Evolutionary conservation across 306 rosid genomes (phyloP).

Genomic region (Cotoneaster glaucophyllus): DNA sequence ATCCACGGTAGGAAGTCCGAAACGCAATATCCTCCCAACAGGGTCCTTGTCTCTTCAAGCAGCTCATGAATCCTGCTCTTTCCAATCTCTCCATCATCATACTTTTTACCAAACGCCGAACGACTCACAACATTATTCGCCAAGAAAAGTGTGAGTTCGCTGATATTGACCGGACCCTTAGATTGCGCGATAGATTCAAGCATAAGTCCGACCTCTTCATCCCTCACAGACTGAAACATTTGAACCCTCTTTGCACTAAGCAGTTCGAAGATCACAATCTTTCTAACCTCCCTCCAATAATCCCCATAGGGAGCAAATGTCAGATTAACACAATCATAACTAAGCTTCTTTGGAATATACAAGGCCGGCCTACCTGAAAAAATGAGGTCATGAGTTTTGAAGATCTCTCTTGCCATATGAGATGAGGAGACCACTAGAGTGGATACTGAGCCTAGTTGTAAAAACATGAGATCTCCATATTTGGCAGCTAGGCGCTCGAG

Average conservation of each 20-base stretch:
- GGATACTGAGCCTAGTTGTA: slow-evolving; percentile 36
- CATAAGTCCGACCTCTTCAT: slow-evolving; percentile 16
- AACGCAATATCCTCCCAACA: slow-evolving; percentile 12
- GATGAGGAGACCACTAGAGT: slow-evolving; percentile 44
- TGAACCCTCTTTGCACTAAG: slow-evolving; percentile 15
- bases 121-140: slow-evolving; percentile 13
- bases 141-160: not conserved
- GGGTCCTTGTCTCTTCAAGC: slow-evolving; percentile 5
- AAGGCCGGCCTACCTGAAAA: slow-evolving; percentile 35
- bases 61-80: not conserved
- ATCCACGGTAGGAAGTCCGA: slow-evolving; percentile 18
- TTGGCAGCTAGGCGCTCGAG: slow-evolving; percentile 19
- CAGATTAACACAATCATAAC: slow-evolving; percentile 18
- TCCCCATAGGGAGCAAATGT: slow-evolving; percentile 34
- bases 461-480: slow-evolving; percentile 46
- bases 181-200: not conserved
- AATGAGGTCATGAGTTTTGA: slow-evolving; percentile 37
- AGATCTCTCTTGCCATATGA: slow-evolving; percentile 28
- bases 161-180: slow-evolving; percentile 13
- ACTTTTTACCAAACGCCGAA: slow-evolving; percentile 20
- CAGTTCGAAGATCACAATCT: slow-evolving; percentile 19
- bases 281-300: slow-evolving; percentile 26
- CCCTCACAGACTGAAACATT: slow-evolving; percentile 12
- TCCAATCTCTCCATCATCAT: not conserved
- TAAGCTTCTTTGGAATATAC: slow-evolving; percentile 17